phyloP scores from a whole-genome alignment of 257 asterid species.

The Scutellaria barbata region DNA sequence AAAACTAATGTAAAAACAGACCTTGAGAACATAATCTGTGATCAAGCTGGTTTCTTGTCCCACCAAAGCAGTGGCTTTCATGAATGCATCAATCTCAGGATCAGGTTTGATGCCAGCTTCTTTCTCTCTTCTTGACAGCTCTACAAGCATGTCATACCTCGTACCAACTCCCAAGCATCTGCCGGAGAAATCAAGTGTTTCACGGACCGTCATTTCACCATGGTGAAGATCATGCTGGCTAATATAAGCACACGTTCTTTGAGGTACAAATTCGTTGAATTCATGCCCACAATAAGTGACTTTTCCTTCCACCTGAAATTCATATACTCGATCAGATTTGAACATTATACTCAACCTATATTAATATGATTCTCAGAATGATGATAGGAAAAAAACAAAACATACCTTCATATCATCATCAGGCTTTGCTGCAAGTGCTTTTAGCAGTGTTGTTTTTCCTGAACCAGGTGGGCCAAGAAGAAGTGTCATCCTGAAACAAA shows the following conservation, averaged over 20 bases:
- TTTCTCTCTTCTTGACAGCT: constrained; percentile 46
- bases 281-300: constrained; percentile 88
- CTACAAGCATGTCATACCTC: constrained; percentile 67
- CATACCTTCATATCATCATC: constrained; percentile 77
- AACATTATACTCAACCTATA: neutral
- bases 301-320: constrained; percentile 62
- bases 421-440: constrained; percentile 77
- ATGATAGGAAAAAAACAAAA: neutral
- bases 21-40: constrained; percentile 92
- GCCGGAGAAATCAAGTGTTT: constrained; percentile 87
- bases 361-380: too few relatives aligned
- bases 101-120: constrained; percentile 52
- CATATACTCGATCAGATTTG: neutral
- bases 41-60: constrained; percentile 83
- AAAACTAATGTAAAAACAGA: constrained; percentile 16
- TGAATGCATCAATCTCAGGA: constrained; percentile 55
- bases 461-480: constrained; percentile 96
- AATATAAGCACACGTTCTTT: constrained; percentile 85
- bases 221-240: constrained; percentile 91
- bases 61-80: constrained; percentile 75
- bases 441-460: constrained; percentile 80
- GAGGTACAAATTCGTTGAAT: constrained; percentile 78
- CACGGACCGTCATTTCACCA: constrained; percentile 96
- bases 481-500: constrained; percentile 68
- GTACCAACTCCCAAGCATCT: constrained; percentile 94